Evolutionary conservation across 306 rosid genomes (phyloP), one percentile per base, ranked within the genome.

Genomic region (Vigna mungo): DNA sequence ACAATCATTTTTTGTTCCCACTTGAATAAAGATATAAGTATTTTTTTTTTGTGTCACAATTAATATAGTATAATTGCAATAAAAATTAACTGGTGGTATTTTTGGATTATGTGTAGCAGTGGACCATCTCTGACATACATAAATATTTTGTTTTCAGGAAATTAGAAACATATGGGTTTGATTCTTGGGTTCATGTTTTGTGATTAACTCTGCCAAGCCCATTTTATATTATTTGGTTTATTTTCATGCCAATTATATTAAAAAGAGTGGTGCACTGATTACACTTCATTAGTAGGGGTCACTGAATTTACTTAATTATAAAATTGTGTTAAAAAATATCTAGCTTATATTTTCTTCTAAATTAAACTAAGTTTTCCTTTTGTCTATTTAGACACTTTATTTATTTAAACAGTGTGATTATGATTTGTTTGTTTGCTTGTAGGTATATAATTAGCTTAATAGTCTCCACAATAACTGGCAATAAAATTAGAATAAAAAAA

Each of bases 1-100:
- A 77, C 74, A 72, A 76, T 21, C 7, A 76, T 64, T 56, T 37
- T 62, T 71, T 60, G 70, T 76, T 80, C 76, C 79, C 74, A 74
- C 71, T 75, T 79, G 62, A 56, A 72, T 58, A 61, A 25, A 60
- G 72, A 73, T 30, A 56, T 16, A 27, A 3, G 49, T 11, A 2
- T 2, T 34, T 15, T 32, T 47, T 32, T 47, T 18, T 63, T 68
- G 32, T 44, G 78, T 68, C 36, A 67, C 47, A 61, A 46, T 51
- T 65, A 41, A 43, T 25, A 36, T 10, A 17, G 9, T 39, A 37
- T 63, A 20, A 66, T 41, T 41, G 10, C 12, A 11, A 54, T 74
- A 43, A 49, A 36, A 60, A 41, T 53, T 49, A 51, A 71, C 54
- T 43, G 41, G 7, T 43, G 68, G 18, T 77, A 54, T 46, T 76